Conservation (phyloP, 2,329 filamentous ascomycete genomes). For the Penicillium rolfsii region DNA sequence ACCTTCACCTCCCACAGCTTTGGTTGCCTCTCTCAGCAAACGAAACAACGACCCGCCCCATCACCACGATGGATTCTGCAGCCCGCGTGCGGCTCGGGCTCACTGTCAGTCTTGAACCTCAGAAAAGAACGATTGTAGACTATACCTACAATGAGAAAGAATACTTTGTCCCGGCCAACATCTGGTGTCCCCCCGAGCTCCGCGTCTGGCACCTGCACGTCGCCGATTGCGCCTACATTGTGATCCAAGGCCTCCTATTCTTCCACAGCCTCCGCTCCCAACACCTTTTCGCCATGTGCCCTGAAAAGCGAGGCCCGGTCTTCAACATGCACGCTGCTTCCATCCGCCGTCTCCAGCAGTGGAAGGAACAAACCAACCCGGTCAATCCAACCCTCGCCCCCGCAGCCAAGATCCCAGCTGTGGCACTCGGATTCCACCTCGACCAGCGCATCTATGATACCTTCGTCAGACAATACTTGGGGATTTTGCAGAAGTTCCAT, state of each 20-base stretch:
- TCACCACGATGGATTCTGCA: not conserved
- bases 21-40: not conserved
- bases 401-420: conserved; percentile 32
- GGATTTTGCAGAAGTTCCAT: conserved; percentile 11
- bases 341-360: conserved; percentile 33
- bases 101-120: no score
- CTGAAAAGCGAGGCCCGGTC: not conserved
- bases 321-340: conserved; percentile 26
- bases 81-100: not conserved
- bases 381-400: conserved; percentile 25
- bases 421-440: conserved; percentile 29
- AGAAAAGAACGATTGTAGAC: conserved; percentile 6
- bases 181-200: conserved; percentile 7
- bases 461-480: conserved; percentile 15
- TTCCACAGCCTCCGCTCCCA: conserved; percentile 22
- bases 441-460: conserved; percentile 26
- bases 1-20: not conserved
- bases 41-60: not conserved
- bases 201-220: conserved; percentile 19
- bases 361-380: conserved; percentile 22
- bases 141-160: conserved; percentile 22
- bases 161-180: conserved; percentile 22
- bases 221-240: conserved; percentile 19
- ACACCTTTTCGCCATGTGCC: conserved; percentile 35
- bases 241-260: conserved; percentile 17